Evolutionary conservation across 257 asterid species (phyloP).

Genomic region (Oldenlandia corymbosa): DNA sequence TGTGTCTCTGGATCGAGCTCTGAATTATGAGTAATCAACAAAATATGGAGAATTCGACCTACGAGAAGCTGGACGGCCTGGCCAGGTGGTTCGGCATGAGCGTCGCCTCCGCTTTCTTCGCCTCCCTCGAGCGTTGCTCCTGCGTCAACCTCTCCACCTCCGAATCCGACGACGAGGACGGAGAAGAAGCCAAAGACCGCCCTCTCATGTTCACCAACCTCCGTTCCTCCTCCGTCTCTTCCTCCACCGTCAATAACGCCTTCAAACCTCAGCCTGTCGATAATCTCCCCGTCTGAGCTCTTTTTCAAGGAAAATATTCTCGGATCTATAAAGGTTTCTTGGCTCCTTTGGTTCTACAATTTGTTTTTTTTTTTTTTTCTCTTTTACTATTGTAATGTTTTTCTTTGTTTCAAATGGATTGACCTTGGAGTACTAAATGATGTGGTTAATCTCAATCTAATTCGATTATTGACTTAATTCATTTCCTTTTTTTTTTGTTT

Average conservation of each 20-base stretch:
- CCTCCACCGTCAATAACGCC: conserved; percentile 12
- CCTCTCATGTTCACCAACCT: conserved; percentile 66
- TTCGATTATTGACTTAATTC: too few relatives aligned
- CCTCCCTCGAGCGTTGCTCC: conserved; percentile 94
- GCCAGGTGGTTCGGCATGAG: conserved; percentile 84
- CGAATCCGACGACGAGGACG: conserved; percentile 75
- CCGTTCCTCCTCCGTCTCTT: conserved; percentile 30
- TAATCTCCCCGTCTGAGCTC: conserved; percentile 58
- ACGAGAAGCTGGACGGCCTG: conserved; percentile 70
- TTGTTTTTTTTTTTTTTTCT: not conserved
- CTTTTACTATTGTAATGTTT: not conserved
- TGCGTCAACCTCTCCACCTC: conserved; percentile 77
- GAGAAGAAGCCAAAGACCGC: conserved; percentile 79
- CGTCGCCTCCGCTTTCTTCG: conserved; percentile 89
- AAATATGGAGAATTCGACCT: conserved; percentile 43
- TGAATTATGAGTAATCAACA: not conserved
- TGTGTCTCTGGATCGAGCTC: too few relatives aligned
- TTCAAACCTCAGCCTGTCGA: conserved; percentile 43
- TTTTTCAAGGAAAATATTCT: not conserved
- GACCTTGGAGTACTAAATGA: not conserved
- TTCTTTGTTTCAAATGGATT: not conserved
- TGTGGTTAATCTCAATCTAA: not conserved
- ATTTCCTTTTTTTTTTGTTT: not conserved
- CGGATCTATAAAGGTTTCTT: not conserved
- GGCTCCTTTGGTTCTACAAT: not conserved